Evolutionary conservation across 768 basidiomycete species (phyloP), one percentile per base, ranked within the genome.

Genomic region (Terana coerulea): DNA sequence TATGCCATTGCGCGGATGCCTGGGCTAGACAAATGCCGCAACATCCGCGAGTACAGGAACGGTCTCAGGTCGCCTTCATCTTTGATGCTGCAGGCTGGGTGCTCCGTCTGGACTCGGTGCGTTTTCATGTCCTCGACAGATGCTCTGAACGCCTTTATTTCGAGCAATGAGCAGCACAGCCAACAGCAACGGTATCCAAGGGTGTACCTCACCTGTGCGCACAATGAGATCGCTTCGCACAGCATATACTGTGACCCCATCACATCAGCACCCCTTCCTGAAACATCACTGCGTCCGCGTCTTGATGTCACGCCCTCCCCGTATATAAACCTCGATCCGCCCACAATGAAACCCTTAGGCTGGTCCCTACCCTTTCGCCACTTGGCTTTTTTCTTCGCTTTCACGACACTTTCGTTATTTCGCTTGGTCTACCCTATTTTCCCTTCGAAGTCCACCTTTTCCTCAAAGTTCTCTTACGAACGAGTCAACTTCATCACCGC

Each of bases 271-370:
- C 45, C 43, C 45, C 9, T 19, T 14, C 28, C 28, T 53, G 52
- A 53, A 53, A 53, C 52, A 53, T 50, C 49, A 40, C 49, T n/a
- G 26, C 14, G 47, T 39, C 28, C 30, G 30, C 29, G 35, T 37
- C 37, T 39, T 49, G 47, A 49, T 49, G 47, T 34, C 19, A 30
- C 47, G 34, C 24, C 26, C 37, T 15, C 5, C 10, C n/a, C 35
- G 21, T 42, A 50, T 42, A 41, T 50, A 50, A 40, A 25, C 49
- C 24, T 15, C 19, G 9, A 9, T 19, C 12, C 5, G 24, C 39
- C 2, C 39, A 21, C 39, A 37, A 48, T 33, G 46, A n/a, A n/a
- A 11, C 36, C 21, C 25, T 21, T 39, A 53, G 52, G 52, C 52
- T 47, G 52, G 52, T 47, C 52, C 46, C 52, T 40, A 40, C 36